phyloP scores from a whole-genome alignment of 805 yeast genomes.

The Lipomyces yamadae region DNA sequence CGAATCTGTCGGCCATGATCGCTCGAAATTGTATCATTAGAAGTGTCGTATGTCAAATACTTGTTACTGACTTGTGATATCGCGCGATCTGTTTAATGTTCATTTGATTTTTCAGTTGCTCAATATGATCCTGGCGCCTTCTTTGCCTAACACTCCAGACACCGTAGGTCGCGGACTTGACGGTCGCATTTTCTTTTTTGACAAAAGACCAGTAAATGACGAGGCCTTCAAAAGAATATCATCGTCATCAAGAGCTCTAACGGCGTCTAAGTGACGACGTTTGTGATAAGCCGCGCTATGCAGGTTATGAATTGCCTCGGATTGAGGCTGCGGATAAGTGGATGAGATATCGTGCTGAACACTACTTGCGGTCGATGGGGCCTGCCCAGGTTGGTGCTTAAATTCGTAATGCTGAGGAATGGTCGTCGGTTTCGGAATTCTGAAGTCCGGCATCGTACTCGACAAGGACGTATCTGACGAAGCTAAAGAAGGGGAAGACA shows the following conservation, averaged over 20 bases:
- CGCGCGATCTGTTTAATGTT: no score
- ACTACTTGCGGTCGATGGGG: background rate
- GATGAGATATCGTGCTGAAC: background rate
- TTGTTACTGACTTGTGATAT: background rate
- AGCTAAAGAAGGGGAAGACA: constrained; percentile 2
- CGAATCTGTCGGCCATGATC: background rate
- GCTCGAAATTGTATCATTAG: background rate
- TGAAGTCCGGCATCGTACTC: background rate
- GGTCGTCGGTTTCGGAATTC: background rate
- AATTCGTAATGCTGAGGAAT: constrained; percentile 20
- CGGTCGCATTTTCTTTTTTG: constrained; percentile 14
- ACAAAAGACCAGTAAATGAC: background rate
- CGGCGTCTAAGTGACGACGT: background rate
- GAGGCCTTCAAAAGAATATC: background rate
- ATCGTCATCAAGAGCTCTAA: background rate
- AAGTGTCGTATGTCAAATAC: background rate
- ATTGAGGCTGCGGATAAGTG: background rate
- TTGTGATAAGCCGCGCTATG: background rate
- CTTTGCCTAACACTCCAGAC: constrained; percentile 25
- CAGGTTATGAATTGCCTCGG: background rate
- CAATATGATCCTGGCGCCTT: constrained; percentile 25
- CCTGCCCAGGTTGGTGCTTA: background rate
- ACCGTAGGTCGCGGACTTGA: constrained; percentile 18
- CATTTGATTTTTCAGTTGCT: background rate
- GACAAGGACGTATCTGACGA: background rate